phyloP scores from a whole-genome alignment of 139 green algal genomes.

The Coccomyxa sp. region DNA sequence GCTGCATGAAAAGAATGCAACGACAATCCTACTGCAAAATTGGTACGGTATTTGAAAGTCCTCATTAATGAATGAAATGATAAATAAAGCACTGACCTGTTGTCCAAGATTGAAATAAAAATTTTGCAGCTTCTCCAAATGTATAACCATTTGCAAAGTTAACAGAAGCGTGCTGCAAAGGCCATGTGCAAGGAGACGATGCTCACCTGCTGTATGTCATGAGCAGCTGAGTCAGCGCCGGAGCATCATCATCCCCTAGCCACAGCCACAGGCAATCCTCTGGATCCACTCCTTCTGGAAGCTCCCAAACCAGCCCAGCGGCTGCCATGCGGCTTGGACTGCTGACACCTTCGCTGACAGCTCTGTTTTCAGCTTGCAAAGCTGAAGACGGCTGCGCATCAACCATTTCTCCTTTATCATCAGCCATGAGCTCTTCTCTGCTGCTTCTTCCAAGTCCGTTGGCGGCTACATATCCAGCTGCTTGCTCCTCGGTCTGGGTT shows the following conservation, averaged over 20 bases:
- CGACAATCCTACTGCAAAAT: background rate
- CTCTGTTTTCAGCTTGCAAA: background rate
- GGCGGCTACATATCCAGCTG: background rate
- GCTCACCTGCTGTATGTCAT: conserved; percentile 45
- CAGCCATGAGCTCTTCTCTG: background rate
- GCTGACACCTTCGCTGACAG: background rate
- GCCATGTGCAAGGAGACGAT: background rate
- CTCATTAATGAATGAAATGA: background rate
- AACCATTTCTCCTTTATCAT: background rate
- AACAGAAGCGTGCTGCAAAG: background rate
- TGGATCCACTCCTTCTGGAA: conserved; percentile 17
- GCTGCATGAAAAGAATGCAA: background rate
- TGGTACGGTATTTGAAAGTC: background rate
- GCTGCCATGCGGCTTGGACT: background rate
- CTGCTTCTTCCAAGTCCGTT: background rate
- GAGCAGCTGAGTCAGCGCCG: conserved; percentile 57
- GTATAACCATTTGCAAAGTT: background rate
- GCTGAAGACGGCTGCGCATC: background rate
- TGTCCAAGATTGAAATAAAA: background rate
- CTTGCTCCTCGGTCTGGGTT: too few relatives aligned
- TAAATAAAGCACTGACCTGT: background rate
- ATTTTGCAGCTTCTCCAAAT: background rate
- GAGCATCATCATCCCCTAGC: conserved; percentile 39
- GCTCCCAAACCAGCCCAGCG: conserved; percentile 18
- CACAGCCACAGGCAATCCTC: conserved; percentile 45